Evolutionary conservation across 495 filamentous ascomycete genomes (phyloP).

Genomic region (Penicillium daleae): DNA sequence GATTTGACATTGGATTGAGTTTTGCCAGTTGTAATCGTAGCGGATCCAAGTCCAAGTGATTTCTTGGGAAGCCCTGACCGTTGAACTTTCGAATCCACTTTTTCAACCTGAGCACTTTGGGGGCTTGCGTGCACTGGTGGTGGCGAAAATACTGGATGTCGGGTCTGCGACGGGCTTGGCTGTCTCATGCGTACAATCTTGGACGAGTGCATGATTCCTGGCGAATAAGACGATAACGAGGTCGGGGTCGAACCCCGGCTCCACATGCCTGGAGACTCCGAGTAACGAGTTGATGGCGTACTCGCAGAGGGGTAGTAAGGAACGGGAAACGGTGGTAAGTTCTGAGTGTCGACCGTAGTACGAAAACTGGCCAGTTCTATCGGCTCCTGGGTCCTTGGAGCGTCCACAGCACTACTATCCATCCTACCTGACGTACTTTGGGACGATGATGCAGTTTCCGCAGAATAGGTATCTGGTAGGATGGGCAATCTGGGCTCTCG

Average conservation of each 20-base stretch:
- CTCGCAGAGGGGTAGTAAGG: constrained; percentile 69
- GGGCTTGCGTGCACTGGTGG: constrained; percentile 53
- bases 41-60: constrained; percentile 2
- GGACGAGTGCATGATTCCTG: constrained; percentile 68
- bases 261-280: constrained; percentile 88
- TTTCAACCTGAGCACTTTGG: constrained; percentile 66
- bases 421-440: constrained; percentile 19
- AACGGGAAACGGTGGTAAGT: constrained; percentile 68
- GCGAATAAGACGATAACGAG: constrained; percentile 95
- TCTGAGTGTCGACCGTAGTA: constrained; percentile 55
- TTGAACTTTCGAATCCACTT: constrained; percentile 63
- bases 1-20: constrained; percentile 5
- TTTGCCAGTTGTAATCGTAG: not conserved
- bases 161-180: constrained; percentile 64
- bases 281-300: constrained; percentile 93
- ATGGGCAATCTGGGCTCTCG: constrained; percentile 7
- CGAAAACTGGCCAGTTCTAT: constrained; percentile 50
- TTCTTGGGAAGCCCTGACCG: constrained; percentile 46
- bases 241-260: constrained; percentile 90
- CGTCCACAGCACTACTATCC: constrained; percentile 19
- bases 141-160: constrained; percentile 64
- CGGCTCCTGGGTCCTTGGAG: constrained; percentile 34
- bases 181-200: constrained; percentile 63
- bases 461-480: constrained; percentile 11
- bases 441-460: constrained; percentile 12